Evolutionary conservation across 495 filamentous ascomycete species (phyloP).

Genomic region (Gamarada debralockiae): DNA sequence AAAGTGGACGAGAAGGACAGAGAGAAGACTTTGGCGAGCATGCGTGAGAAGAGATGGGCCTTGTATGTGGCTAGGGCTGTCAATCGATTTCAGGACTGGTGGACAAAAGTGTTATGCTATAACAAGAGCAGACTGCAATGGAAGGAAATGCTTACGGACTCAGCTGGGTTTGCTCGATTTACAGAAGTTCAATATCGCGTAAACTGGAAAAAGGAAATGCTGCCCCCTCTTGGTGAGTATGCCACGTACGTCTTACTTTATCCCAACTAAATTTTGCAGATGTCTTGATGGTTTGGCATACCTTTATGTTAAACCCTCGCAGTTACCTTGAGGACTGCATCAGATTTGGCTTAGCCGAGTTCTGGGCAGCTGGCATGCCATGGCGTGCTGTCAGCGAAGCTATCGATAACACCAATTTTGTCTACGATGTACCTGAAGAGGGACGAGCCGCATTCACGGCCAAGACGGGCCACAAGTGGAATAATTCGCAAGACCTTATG

Average conservation of each 20-base stretch:
- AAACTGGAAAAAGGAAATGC: constrained; percentile 19
- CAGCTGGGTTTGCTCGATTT: constrained; percentile 2
- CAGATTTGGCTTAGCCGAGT: constrained; percentile 47
- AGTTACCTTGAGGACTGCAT: constrained; percentile 76
- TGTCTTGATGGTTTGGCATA: constrained; percentile 88
- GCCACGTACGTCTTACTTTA: neutral
- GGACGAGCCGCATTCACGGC: constrained; percentile 44
- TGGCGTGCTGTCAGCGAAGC: constrained; percentile 60
- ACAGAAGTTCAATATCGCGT: constrained; percentile 6
- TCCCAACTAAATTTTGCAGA: constrained; percentile 43
- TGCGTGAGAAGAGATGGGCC: constrained; percentile 78
- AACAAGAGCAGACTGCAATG: constrained; percentile 10
- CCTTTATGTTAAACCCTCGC: constrained; percentile 79
- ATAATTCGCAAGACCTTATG: constrained; percentile 48
- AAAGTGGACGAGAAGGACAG: constrained; percentile 19
- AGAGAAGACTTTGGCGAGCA: constrained; percentile 37
- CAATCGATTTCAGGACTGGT: constrained; percentile 73
- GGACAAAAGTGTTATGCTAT: constrained; percentile 32
- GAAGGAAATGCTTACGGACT: constrained; percentile 14
- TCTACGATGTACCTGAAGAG: constrained; percentile 49
- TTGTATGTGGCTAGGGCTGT: constrained; percentile 73
- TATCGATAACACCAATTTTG: constrained; percentile 64
- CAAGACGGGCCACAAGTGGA: constrained; percentile 53
- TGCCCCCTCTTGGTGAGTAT: constrained; percentile 27
- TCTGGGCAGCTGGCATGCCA: constrained; percentile 67